These are phyloP conservation scores for Euphorbia pulcherrima DNA, from an alignment of 345 rosid species.

Conservation along the genomic window DNA sequence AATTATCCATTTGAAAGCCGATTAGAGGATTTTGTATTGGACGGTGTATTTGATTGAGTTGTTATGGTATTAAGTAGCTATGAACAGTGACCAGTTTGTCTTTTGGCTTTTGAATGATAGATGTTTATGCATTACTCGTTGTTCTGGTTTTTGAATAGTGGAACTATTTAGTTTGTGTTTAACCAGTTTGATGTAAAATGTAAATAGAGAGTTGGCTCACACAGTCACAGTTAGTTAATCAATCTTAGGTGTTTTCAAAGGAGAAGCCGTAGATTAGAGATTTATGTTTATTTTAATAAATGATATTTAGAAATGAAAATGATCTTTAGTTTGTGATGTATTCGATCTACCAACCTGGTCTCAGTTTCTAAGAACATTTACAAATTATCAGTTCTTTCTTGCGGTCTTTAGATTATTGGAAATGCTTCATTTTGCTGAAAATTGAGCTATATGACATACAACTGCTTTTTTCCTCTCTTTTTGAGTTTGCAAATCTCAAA, in stretches of 20 bases:
- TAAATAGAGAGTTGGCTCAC: background rate
- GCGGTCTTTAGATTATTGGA: background rate
- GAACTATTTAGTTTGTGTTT: background rate
- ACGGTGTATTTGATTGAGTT: background rate
- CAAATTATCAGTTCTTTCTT: background rate
- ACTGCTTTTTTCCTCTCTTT: no score
- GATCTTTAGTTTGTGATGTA: background rate
- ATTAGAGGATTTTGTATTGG: background rate
- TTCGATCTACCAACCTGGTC: background rate
- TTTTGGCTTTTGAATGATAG: background rate
- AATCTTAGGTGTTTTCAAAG: background rate
- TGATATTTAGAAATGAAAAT: background rate
- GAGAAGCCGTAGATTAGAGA: background rate
- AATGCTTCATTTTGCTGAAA: no score
- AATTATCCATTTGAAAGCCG: background rate
- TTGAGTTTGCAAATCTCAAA: background rate
- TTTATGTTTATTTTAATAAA: background rate
- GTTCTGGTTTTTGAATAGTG: background rate
- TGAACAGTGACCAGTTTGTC: background rate
- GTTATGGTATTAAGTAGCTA: background rate
- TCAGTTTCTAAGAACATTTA: background rate
- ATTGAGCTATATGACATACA: no score
- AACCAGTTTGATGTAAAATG: no score
- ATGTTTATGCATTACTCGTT: background rate
- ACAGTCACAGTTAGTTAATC: no score